These are phyloP conservation scores for Akanthomyces uredinophilus DNA, from an alignment of 2,329 filamentous ascomycete species.

Conservation along the genomic window DNA sequence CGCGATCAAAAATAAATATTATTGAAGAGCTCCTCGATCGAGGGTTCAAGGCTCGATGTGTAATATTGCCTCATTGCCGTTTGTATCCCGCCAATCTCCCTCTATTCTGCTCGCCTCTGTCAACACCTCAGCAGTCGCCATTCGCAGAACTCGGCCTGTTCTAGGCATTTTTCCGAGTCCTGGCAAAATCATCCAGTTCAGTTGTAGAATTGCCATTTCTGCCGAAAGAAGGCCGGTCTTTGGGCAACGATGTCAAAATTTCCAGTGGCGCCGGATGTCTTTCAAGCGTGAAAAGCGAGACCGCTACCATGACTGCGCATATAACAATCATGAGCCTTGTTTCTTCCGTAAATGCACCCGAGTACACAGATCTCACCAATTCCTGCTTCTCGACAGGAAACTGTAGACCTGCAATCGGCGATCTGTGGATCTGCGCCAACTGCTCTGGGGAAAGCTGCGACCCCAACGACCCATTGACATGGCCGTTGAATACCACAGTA, in stretches of 20 bases:
- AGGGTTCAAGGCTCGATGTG: not conserved
- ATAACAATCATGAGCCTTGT: constrained; percentile 42
- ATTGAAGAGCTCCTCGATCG: not conserved
- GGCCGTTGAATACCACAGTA: constrained; percentile 52
- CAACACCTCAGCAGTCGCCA: not conserved
- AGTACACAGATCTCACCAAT: constrained; percentile 37
- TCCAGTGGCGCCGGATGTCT: constrained; percentile 33
- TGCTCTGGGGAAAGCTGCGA: constrained; percentile 31
- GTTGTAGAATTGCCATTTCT: constrained; percentile 35
- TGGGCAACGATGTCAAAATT: constrained; percentile 25
- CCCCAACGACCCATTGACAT: constrained; percentile 34
- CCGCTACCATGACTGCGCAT: constrained; percentile 38
- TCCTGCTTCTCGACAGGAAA: constrained; percentile 29
- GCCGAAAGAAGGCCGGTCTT: constrained; percentile 25
- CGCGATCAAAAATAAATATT: not conserved
- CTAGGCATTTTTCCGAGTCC: constrained; percentile 13
- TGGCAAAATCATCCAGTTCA: constrained; percentile 30
- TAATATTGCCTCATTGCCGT: not conserved
- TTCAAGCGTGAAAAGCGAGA: constrained; percentile 42
- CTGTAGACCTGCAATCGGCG: constrained; percentile 34
- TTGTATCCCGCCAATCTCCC: not conserved
- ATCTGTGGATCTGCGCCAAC: constrained; percentile 39
- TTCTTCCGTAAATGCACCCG: constrained; percentile 41
- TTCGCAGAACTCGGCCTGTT: not conserved
- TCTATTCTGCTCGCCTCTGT: not conserved